These are phyloP conservation scores for Fraxinus angustifolia DNA, from an alignment of 305 asterid species.

Conservation along the genomic window DNA sequence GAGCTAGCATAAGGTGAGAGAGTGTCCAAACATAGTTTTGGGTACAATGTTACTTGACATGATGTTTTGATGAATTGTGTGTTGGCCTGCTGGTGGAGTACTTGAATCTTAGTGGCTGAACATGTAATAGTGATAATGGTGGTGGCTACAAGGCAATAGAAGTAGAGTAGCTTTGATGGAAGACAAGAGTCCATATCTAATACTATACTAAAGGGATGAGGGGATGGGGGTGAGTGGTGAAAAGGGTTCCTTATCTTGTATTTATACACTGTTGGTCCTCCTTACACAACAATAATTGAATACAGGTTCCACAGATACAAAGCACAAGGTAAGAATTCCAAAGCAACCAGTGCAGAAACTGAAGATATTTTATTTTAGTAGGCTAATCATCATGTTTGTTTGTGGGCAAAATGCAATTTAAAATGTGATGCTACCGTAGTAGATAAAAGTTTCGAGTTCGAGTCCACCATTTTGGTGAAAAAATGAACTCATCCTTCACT, in stretches of 20 bases:
- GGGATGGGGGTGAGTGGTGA: neutral
- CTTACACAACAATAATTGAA: neutral
- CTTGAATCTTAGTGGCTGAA: constrained; percentile 25
- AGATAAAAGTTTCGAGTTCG: neutral
- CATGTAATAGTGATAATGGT: neutral
- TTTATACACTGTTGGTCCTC: neutral
- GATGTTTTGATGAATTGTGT: constrained; percentile 48
- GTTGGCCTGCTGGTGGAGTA: neutral
- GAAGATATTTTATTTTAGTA: neutral
- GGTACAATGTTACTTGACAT: constrained; percentile 54
- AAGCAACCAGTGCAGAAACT: neutral
- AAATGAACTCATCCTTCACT: neutral
- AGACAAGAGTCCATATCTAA: neutral
- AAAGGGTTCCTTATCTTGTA: neutral
- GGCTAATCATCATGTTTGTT: neutral
- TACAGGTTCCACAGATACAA: neutral
- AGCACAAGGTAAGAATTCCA: neutral
- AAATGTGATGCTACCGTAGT: neutral
- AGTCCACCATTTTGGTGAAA: neutral
- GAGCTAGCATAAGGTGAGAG: constrained; percentile 48
- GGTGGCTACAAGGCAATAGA: neutral
- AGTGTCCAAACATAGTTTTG: constrained; percentile 54
- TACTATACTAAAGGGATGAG: neutral
- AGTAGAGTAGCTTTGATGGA: neutral
- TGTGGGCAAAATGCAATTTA: neutral